phyloP scores from a whole-genome alignment of 192 early-diverging fungal species.

The Podila clonocystis region DNA sequence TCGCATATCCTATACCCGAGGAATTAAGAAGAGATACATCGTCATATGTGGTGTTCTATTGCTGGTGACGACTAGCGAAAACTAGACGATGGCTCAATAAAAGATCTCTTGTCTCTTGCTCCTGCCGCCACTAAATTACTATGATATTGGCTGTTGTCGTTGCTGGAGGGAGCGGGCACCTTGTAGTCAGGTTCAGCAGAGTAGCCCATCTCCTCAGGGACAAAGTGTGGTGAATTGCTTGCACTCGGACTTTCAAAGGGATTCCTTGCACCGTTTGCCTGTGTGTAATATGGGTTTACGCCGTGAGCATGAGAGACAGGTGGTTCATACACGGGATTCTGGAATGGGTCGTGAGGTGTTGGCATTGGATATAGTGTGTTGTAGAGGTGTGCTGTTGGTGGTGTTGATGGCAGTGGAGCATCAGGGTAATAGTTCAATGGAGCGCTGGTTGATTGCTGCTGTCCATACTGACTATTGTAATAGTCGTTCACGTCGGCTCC shows the following conservation, averaged over 20 bases:
- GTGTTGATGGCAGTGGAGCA: background rate
- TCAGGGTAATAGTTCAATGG: background rate
- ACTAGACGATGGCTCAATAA: conserved; percentile 13
- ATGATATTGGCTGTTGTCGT: background rate
- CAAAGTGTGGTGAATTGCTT: background rate
- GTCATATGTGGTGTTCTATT: background rate
- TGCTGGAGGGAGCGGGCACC: background rate
- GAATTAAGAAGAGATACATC: too few species aligned
- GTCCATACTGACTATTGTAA: background rate
- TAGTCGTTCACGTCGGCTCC: background rate
- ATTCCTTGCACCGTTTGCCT: conserved; percentile 1
- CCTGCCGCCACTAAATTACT: background rate
- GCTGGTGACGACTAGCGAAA: conserved; percentile 1
- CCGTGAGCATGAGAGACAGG: background rate
- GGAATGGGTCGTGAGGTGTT: conserved; percentile 22
- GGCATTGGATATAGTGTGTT: background rate
- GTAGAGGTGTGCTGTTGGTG: background rate
- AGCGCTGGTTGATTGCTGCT: background rate
- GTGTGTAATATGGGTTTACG: conserved; percentile 6
- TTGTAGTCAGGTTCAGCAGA: background rate
- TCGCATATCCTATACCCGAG: too few species aligned
- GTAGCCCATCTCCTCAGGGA: conserved; percentile 41
- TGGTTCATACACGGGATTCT: conserved; percentile 15
- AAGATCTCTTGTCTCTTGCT: conserved; percentile 30
- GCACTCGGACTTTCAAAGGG: conserved; percentile 6